Evolutionary conservation across 306 rosid genomes (phyloP).

Genomic region (Rosa rugosa): DNA sequence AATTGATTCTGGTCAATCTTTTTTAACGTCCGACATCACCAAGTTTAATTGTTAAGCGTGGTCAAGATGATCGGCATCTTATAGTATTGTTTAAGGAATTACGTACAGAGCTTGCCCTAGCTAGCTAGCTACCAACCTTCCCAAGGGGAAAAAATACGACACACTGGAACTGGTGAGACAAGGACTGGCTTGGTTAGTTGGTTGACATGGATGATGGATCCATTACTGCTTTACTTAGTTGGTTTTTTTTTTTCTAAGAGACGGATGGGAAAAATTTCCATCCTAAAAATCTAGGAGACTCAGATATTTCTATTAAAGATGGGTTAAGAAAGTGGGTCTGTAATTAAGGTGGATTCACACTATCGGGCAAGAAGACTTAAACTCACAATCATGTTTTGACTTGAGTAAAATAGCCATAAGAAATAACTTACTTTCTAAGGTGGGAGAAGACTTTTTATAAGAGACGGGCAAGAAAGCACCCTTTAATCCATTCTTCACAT

Average conservation of each 20-base stretch:
- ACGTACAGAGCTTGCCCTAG: background rate
- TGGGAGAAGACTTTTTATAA: background rate
- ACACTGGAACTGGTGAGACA: constrained; percentile 28
- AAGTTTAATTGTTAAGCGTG: background rate
- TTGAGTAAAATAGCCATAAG: background rate
- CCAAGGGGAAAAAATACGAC: background rate
- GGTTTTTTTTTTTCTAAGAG: background rate
- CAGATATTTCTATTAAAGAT: background rate
- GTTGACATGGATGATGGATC: constrained; percentile 3
- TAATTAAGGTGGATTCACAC: background rate
- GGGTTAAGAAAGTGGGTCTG: background rate
- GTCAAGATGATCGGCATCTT: constrained; percentile 13
- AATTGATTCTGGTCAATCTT: background rate
- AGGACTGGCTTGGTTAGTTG: constrained; percentile 10
- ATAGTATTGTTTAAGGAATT: background rate
- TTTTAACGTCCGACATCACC: background rate
- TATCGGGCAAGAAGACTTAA: background rate
- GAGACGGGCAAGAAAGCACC: background rate
- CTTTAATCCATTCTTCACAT: background rate
- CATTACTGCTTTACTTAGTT: background rate
- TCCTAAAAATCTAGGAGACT: background rate
- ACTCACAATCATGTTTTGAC: background rate
- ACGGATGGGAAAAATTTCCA: background rate
- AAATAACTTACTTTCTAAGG: background rate
- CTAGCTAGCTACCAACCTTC: constrained; percentile 21